phyloP scores from a whole-genome alignment of 148 eudicot species.

The Heliosperma pusillum region DNA sequence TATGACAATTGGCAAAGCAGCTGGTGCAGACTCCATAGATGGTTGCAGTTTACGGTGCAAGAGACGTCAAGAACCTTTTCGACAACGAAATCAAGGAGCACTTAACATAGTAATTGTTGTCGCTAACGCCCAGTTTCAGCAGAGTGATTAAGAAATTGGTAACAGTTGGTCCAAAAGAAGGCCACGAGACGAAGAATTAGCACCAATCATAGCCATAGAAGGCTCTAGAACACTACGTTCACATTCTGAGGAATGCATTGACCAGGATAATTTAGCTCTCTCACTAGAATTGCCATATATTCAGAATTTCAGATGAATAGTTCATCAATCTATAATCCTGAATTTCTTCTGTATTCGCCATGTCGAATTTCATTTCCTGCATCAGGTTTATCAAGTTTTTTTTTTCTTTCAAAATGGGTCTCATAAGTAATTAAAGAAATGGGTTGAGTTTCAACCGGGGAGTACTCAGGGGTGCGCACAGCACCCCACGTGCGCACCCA shows the following conservation, averaged over 20 bases:
- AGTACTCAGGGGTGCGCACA: too few species aligned
- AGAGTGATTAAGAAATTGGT: conserved; percentile 56
- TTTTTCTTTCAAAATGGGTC: too few species aligned
- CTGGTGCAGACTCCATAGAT: conserved; percentile 20
- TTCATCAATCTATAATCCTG: too few species aligned
- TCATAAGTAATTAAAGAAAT: too few species aligned
- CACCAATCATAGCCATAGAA: too few species aligned
- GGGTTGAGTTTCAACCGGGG: too few species aligned
- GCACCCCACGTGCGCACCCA: too few species aligned
- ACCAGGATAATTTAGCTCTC: conserved; percentile 19
- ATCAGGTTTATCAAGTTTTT: conserved; percentile 27
- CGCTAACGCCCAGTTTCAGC: conserved; percentile 60
- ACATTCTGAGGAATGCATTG: conserved; percentile 22
- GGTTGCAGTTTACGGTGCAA: conserved; percentile 28
- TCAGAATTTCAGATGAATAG: conserved; percentile 29
- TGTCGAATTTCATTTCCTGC: conserved; percentile 33
- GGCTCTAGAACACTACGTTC: too few species aligned
- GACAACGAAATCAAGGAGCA: too few species aligned
- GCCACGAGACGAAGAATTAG: conserved; percentile 25
- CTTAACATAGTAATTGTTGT: conserved; percentile 40
- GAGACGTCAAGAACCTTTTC: conserved; percentile 47
- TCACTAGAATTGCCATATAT: conserved; percentile 20
- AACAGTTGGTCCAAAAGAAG: conserved; percentile 33
- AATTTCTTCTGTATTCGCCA: conserved; percentile 26
- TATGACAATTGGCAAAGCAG: conserved; percentile 39